Evolutionary conservation across 192 early-diverging fungal species (phyloP), one percentile per base, ranked within the genome.

Genomic region (Chytriomyces sp.): DNA sequence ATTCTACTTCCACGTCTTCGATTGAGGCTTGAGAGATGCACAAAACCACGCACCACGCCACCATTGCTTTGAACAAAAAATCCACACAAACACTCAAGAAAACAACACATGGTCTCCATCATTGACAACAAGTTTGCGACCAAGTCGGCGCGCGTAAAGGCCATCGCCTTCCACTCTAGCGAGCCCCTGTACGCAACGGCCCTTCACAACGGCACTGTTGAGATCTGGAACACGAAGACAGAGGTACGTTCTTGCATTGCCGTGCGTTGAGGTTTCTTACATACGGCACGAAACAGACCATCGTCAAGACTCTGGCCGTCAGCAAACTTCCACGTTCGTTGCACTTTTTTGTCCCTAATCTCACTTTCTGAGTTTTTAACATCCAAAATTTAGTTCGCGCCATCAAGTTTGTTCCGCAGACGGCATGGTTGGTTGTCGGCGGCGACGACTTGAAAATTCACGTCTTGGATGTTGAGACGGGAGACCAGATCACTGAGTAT

Each of bases 371-470:
- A 49, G 41, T n/a, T 49, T 17, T 17, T 17, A 49, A 0, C 41
- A 49, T 49, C n/a, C 41, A 10, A 49, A 17, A 17, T 49, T 49
- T n/a, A 49, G 96, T 99, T 22, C 91, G 96, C 41, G 94, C 93
- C 33, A 89, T 98, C 69, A 88, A 92, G 22, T 99, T 99, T 77
- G 95, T 98, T 63, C 91, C 90, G 4, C 91, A 93, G 0, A 94
- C 96, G 71, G 93, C 94, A 33, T 81, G 98, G 19, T 98, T 99
- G 77, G 96, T 94, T 2, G 93, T 94, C 31, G 95, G 94, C 37
- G 96, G 96, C 66, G 96, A 99, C 76, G 96, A 99, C 79, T 95
- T 96, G 86, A 98, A 95, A 79, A 94, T 99, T 73, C 96, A 96
- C 80, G 94, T 99, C n/a, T 82, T 93, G 37, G 96, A 96, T 70